Percentiles rank a stretch among this genome's conserved stretches.
These are phyloP conservation scores for Yamadazyma dendronema DNA, from an alignment of 1,139 yeast species.

Conservation along the genomic window DNA sequence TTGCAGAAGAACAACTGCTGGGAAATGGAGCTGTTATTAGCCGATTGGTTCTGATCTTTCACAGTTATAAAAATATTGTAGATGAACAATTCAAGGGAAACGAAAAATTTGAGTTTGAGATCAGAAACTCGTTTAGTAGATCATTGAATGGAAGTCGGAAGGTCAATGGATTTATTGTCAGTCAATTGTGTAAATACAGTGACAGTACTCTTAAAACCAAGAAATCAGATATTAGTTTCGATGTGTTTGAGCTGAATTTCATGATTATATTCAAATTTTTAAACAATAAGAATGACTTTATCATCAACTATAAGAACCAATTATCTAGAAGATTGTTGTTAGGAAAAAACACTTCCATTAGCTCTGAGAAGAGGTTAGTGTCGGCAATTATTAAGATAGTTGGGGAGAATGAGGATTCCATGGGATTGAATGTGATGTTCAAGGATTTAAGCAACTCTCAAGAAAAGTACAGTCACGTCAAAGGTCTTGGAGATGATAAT, in stretches of 20 bases:
- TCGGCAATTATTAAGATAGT: conserved; percentile 24
- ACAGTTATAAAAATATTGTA: conserved; percentile 13
- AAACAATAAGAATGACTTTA: conserved; percentile 34
- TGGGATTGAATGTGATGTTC: conserved; percentile 33
- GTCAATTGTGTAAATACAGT: conserved; percentile 34
- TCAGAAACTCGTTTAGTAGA: conserved; percentile 26
- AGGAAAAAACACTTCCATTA: conserved; percentile 20
- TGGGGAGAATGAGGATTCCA: conserved; percentile 36
- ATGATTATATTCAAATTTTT: conserved; percentile 33
- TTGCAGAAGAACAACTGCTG: conserved; percentile 4
- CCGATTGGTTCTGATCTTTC: conserved; percentile 3
- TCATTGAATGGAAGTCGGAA: conserved; percentile 20
- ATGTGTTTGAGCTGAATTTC: conserved; percentile 22
- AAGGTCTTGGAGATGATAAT: conserved; percentile 5
- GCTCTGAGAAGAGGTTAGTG: conserved; percentile 26
- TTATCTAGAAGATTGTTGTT: conserved; percentile 37
- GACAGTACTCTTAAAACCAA: conserved; percentile 28
- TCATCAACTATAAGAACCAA: conserved; percentile 33
- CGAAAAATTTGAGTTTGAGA: conserved; percentile 27
- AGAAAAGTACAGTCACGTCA: conserved; percentile 16
- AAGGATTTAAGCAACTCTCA: conserved; percentile 27
- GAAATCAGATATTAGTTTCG: conserved; percentile 13
- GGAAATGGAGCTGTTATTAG: conserved; percentile 1
- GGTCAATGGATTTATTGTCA: conserved; percentile 20
- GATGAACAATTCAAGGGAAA: conserved; percentile 12